These are phyloP conservation scores for Fusarium sp. DNA, from an alignment of 2,329 filamentous ascomycete genomes.

Conservation along the genomic window DNA sequence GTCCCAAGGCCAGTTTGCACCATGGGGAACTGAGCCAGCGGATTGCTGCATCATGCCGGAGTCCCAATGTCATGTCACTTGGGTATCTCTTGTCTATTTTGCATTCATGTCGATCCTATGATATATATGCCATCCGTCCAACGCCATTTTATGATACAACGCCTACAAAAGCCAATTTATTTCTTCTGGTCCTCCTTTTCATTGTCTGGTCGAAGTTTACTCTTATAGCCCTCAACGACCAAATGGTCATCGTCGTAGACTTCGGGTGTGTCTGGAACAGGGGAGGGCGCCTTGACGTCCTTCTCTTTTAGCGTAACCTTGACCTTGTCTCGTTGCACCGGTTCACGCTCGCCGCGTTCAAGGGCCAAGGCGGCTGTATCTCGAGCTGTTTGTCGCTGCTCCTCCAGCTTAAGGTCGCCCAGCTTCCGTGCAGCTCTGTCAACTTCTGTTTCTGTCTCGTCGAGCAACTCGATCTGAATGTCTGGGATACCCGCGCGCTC, in stretches of 20 bases:
- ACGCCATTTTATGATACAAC: slow-evolving; percentile 27
- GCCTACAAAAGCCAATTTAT: background rate
- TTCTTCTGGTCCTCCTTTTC: slow-evolving; percentile 16
- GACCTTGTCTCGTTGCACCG: slow-evolving; percentile 50
- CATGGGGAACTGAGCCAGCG: slow-evolving; percentile 15
- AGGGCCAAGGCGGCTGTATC: slow-evolving; percentile 59
- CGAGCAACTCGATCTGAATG: slow-evolving; percentile 70
- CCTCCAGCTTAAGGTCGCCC: slow-evolving; percentile 56
- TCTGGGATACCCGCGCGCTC: slow-evolving; percentile 72
- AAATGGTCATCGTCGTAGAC: slow-evolving; percentile 55
- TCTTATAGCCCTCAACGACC: slow-evolving; percentile 63
- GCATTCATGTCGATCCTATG: slow-evolving; percentile 12
- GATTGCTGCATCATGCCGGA: background rate
- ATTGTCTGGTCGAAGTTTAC: slow-evolving; percentile 43
- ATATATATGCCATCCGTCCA: slow-evolving; percentile 13
- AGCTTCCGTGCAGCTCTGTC: slow-evolving; percentile 51
- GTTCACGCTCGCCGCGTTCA: slow-evolving; percentile 56
- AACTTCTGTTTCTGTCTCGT: slow-evolving; percentile 67
- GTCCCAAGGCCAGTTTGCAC: slow-evolving; percentile 33
- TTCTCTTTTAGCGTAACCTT: slow-evolving; percentile 65
- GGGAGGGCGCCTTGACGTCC: slow-evolving; percentile 42
- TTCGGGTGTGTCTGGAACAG: slow-evolving; percentile 34
- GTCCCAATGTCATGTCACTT: background rate
- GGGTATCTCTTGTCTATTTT: slow-evolving; percentile 30
- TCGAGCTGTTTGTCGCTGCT: slow-evolving; percentile 52